Evolutionary conservation across 805 yeast genomes (phyloP), one percentile per base, ranked within the genome.

Genomic region (Starmerella vitae): DNA sequence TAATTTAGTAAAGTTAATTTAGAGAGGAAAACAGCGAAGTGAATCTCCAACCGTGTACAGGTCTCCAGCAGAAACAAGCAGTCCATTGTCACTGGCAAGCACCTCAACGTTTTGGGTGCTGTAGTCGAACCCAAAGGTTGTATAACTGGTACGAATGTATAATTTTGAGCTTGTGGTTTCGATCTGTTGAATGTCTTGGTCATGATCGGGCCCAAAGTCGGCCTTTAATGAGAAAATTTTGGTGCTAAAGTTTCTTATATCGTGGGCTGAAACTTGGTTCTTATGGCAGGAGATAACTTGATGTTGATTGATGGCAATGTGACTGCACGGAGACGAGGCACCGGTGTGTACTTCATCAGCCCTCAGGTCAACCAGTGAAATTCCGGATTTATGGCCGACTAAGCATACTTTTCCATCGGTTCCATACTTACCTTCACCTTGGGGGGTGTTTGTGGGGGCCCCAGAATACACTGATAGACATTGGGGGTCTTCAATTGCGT

Each of bases 331-430:
- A n/a, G n/a, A n/a, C n/a, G n/a, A n/a, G 26, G 26, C 26, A 8
- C 26, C 26, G 7, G 26, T 12, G 12, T 22, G 10, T 12, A 22
- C 26, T 12, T n/a, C 33, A 3, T 15, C 30, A 3, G 39, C 34
- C 18, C 46, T 33, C 20, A 40, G 24, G 18, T 46, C 38, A n/a
- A 36, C 27, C 5, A 24, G 5, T 3, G 19, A 3, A 1, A 34
- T n/a, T 3, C 64, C 67, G 36, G 53, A 47, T 10, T 49, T 51
- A 42, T 65, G 61, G 3, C 69, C 70, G 4, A 60, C 62, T 29
- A 58, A 48, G 0, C 55, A 38, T 9, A 56, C 43, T 41, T 50
- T 51, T 33, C 57, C 74, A 6, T 54, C 58, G 15, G 72, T 67
- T 21, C 70, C 81, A 50, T 60, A 70, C 43, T 73, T 34, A 15